A percentile compares a stretch with the other conserved stretches of the same genome.
These are phyloP conservation scores for Hyphopichia pseudoburtonii DNA, from an alignment of 1,139 yeast species.

Conservation along the genomic window DNA sequence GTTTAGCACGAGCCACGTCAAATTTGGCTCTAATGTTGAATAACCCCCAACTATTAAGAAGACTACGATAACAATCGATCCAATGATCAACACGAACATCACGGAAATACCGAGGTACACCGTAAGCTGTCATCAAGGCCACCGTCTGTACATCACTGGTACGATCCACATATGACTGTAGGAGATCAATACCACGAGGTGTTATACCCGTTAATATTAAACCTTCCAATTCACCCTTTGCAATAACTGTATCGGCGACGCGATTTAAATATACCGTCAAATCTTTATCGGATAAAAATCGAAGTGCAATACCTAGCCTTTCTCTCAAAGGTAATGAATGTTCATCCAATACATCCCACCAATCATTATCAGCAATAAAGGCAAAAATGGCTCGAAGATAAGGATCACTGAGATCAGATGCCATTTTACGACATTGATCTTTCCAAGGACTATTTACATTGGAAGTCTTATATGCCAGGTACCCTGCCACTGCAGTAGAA, in stretches of 20 bases:
- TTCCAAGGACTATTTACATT: constrained; percentile 83
- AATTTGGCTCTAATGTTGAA: constrained; percentile 78
- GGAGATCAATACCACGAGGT: constrained; percentile 72
- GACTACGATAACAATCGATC: constrained; percentile 70
- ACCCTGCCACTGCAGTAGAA: constrained; percentile 95
- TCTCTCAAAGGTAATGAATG: constrained; percentile 85
- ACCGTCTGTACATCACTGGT: constrained; percentile 95
- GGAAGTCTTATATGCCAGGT: constrained; percentile 68
- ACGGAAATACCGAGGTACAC: constrained; percentile 76
- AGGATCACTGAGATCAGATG: constrained; percentile 85
- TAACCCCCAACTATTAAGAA: constrained; percentile 83
- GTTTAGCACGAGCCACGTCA: constrained; percentile 73
- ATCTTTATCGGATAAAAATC: constrained; percentile 81
- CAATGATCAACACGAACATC: constrained; percentile 75
- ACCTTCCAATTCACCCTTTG: constrained; percentile 87
- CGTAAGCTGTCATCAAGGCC: constrained; percentile 74
- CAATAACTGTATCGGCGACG: constrained; percentile 69
- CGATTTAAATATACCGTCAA: constrained; percentile 65
- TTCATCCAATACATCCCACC: constrained; percentile 96
- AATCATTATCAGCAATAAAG: constrained; percentile 88
- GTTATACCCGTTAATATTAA: constrained; percentile 87
- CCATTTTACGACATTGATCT: constrained; percentile 85
- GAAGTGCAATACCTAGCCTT: constrained; percentile 82
- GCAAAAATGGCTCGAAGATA: constrained; percentile 91
- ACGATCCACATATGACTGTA: constrained; percentile 85